Evolutionary conservation across 2,329 filamentous ascomycete species (phyloP), one percentile per base, ranked within the genome.

Genomic region (Aspergillus sp.): DNA sequence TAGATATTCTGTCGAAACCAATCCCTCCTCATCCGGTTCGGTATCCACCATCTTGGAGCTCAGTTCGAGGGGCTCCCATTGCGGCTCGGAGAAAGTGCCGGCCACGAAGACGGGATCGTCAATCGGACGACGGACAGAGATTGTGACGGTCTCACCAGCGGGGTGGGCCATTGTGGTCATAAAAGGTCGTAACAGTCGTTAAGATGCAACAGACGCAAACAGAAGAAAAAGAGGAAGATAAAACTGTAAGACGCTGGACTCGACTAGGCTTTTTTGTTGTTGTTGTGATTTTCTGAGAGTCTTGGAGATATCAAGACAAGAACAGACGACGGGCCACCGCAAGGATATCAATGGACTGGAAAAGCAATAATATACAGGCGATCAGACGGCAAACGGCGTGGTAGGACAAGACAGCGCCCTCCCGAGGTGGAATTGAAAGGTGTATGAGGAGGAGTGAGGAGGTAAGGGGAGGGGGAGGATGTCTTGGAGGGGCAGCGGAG

Each of bases 51-150:
- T 64, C 56, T 71, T 69, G 36, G 62, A 59, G 54, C 54, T 65
- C 13, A 72, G 64, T 58, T 72, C 66, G 55, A 72, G 49, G 2
- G 66, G 69, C 36, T 70, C 61, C 70, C 70, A 72, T 21, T 68
- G 61, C 49, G 70, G 70, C 8, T 71, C 64, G 47, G 70, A 68
- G 62, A 73, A 71, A 38, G 69, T 66, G 23, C 65, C 67, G 30
- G 65, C 65, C 48, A 73, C 60, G 57, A 68, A 72, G 58, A 73
- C 60, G 41, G 70, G 70, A 52, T 65, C 64, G 49, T 69, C 64
- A 28, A 64, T 64, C 30, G 68, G 65, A 53, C 70, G 70, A 57
- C 65, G 65, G 53, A 71, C 61, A 43, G 72, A 65, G 60, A 74
- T 66, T 53, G 66, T 70, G 50, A 73, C 60, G 38, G 67, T 65